Evolutionary conservation across 2,329 filamentous ascomycete species (phyloP).

Genomic region (Ophiostoma populinum): DNA sequence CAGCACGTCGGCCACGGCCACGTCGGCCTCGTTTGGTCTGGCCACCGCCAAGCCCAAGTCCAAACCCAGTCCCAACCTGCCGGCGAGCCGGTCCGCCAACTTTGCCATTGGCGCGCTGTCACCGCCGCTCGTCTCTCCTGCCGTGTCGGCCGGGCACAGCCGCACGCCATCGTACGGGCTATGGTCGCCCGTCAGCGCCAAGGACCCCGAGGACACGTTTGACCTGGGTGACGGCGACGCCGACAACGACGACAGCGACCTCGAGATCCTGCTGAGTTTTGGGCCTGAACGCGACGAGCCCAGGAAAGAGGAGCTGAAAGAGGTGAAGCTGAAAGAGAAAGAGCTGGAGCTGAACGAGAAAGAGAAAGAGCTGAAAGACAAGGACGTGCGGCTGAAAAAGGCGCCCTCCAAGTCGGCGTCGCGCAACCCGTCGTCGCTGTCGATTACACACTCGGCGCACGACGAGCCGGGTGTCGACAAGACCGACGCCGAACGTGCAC

Average conservation of each 20-base stretch:
- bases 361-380: too few relatives aligned
- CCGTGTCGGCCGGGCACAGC: slow-evolving; percentile 13
- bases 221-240: slow-evolving; percentile 20
- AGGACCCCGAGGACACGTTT: slow-evolving; percentile 18
- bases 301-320: too few relatives aligned
- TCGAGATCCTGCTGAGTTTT: slow-evolving; percentile 12
- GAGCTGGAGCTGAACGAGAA: too few relatives aligned
- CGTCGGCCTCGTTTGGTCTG: too few relatives aligned
- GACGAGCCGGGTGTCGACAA: background rate
- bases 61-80: too few relatives aligned
- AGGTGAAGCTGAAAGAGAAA: too few relatives aligned
- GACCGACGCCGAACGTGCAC: background rate
- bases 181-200: slow-evolving; percentile 24
- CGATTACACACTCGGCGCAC: slow-evolving; percentile 4
- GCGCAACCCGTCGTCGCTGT: slow-evolving; percentile 3
- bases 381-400: too few relatives aligned
- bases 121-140: slow-evolving; percentile 6
- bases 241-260: slow-evolving; percentile 28
- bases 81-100: too few relatives aligned
- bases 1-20: slow-evolving; percentile 29
- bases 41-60: too few relatives aligned
- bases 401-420: slow-evolving; percentile 3
- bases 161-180: slow-evolving; percentile 28
- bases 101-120: slow-evolving; percentile 11
- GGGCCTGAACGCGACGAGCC: slow-evolving; percentile 6